Evolutionary conservation across 164 flowering plant genomes (phyloP), one percentile per base, ranked within the genome.

Genomic region (Dillenia suffruticosa): DNA sequence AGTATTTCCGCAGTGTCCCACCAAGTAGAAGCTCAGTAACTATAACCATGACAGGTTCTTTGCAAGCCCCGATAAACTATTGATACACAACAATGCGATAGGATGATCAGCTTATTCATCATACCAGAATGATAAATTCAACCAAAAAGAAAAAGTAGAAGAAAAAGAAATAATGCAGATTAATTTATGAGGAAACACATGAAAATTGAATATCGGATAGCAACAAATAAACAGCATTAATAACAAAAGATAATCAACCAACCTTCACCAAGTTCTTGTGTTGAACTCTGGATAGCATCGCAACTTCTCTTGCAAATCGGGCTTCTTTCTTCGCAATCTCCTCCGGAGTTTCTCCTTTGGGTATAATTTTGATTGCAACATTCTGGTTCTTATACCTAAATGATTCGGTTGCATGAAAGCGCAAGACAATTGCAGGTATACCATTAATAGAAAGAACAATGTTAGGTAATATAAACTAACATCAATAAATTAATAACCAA

Each of bases 241-340:
- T 26, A 5, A 5, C 2, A 26, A 26, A 26, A 26, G 32, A 26
- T 26, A 26, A 26, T 26, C 32, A 62, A 46, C 59, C 64, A 58
- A 94, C 99, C 99, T 94, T 89, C 63, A 89, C 99, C 65, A 94
- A 76, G 70, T 91, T 94, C 62, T 86, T 88, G 76, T 94, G 99
- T 61, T 88, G 93, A 62, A 94, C 99, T 86, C 79, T 82, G 11
- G 99, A 84, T 54, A 94, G 58, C 99, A 94, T 91, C 2, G 86
- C 84, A 57, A 91, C 90, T 74, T 94, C 97, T 68, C 99, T 84
- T 1, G 79, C 89, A 70, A 91, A 94, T 57, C 92, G 70, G 0
- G 59, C 75, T 65, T 88, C 96, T 67, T 77, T 80, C 77, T 81
- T 82, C 44, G 87, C 74, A 57, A 86, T 80, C 72, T 88, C 97